These are phyloP conservation scores for Colletotrichum sp. DNA, from an alignment of 2,329 filamentous ascomycete genomes.

Conservation along the genomic window DNA sequence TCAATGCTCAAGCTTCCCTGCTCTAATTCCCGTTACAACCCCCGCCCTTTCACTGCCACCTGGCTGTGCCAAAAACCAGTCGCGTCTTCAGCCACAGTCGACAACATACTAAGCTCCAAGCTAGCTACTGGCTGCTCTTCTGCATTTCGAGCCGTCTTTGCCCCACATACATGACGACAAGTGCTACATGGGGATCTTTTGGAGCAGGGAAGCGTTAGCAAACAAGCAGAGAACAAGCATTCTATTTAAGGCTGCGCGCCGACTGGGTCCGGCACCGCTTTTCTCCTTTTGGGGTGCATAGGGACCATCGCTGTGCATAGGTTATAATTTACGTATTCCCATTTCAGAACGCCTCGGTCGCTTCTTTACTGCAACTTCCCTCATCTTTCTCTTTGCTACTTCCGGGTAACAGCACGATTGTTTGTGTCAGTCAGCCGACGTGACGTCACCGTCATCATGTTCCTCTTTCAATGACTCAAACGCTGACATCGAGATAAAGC, in stretches of 20 bases:
- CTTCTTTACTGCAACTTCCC: no score
- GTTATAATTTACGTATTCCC: no score
- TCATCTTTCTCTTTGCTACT: no score
- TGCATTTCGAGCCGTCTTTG: neutral
- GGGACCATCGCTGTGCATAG: no score
- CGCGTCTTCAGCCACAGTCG: constrained; percentile 4
- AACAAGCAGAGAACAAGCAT: neutral
- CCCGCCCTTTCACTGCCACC: neutral
- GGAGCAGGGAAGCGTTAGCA: constrained; percentile 5
- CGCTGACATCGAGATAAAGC: neutral
- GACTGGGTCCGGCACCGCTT: constrained; percentile 1
- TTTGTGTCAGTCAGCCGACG: neutral
- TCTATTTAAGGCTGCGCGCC: constrained; percentile 8
- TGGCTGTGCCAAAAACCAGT: neutral
- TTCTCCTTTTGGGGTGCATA: neutral
- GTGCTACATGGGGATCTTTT: constrained; percentile 6
- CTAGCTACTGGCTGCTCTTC: neutral
- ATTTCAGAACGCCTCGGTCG: no score
- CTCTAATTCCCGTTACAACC: neutral
- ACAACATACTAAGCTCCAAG: neutral
- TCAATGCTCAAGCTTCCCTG: neutral
- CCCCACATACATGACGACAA: constrained; percentile 19
- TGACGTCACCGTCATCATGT: constrained; percentile 4
- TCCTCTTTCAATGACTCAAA: neutral
- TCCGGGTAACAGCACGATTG: no score